These are phyloP conservation scores for Linanthus parryae DNA, from an alignment of 148 eudicot genomes.

Conservation along the genomic window DNA sequence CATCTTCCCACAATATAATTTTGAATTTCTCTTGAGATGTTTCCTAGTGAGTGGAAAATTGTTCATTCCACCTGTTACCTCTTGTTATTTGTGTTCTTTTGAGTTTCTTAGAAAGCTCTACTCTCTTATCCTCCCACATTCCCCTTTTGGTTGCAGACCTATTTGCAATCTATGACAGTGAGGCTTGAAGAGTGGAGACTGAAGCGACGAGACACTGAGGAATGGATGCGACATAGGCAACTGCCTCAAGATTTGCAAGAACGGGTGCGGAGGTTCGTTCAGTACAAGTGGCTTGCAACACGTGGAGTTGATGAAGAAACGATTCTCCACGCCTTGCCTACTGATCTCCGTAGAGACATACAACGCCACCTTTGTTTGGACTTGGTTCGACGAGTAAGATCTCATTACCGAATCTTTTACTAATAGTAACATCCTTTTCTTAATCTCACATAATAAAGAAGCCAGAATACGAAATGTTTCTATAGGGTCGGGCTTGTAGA, in stretches of 20 bases:
- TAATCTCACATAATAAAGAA: not conserved
- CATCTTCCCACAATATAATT: too few relatives aligned
- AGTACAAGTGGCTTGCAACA: slow-evolving; percentile 81
- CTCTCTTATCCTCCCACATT: not conserved
- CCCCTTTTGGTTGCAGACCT: slow-evolving; percentile 32
- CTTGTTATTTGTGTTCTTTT: not conserved
- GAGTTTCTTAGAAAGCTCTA: too few relatives aligned
- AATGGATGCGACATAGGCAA: slow-evolving; percentile 97
- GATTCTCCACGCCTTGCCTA: slow-evolving; percentile 62
- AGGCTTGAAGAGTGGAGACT: slow-evolving; percentile 91
- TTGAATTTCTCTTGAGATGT: not conserved
- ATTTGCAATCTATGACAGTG: slow-evolving; percentile 66
- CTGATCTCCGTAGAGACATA: slow-evolving; percentile 81
- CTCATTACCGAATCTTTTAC: not conserved
- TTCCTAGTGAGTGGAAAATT: not conserved
- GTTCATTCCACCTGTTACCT: not conserved
- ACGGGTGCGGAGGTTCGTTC: slow-evolving; percentile 67
- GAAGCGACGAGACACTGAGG: slow-evolving; percentile 73
- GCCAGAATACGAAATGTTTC: too few relatives aligned
- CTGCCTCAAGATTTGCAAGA: slow-evolving; percentile 63
- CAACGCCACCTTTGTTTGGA: slow-evolving; percentile 79
- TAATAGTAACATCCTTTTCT: not conserved
- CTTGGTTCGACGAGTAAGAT: slow-evolving; percentile 89
- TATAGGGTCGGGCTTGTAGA: too few relatives aligned
- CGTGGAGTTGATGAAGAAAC: slow-evolving; percentile 80